Percentiles rank a stretch among this genome's conserved stretches.
Evolutionary conservation across 73 alveolate species (phyloP).

Genomic region (Tetrahymena elliotti): DNA sequence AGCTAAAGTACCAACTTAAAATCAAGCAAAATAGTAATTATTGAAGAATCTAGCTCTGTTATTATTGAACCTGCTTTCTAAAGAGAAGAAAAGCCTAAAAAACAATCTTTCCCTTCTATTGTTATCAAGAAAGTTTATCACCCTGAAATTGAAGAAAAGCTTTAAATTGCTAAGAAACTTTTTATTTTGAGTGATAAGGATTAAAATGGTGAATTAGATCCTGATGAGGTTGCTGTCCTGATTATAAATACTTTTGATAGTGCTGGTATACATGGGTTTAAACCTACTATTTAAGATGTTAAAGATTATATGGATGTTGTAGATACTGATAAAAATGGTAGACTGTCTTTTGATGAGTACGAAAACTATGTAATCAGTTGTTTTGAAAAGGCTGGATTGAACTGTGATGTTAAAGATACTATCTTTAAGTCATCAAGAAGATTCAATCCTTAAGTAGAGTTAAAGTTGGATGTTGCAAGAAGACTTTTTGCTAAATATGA

Average conservation of each 20-base stretch:
- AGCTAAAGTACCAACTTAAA: background rate
- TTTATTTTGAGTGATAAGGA: background rate
- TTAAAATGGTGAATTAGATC: background rate
- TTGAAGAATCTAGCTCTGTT: background rate
- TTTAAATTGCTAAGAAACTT: background rate
- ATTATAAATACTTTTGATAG: background rate
- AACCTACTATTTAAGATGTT: background rate
- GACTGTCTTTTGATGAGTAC: background rate
- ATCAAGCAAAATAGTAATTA: background rate
- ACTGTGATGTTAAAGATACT: background rate
- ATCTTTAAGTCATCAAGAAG: background rate
- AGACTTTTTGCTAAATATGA: constrained; percentile 22
- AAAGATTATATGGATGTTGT: background rate
- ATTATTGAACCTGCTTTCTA: background rate
- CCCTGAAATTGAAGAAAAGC: background rate
- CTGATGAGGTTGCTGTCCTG: background rate
- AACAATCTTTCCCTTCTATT: background rate
- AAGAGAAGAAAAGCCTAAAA: background rate
- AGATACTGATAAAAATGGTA: background rate
- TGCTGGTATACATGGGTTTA: background rate
- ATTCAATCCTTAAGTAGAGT: constrained; percentile 14
- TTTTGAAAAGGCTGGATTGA: background rate
- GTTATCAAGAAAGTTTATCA: background rate
- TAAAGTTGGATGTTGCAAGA: constrained; percentile 31
- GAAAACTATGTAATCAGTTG: background rate